A percentile compares a stretch with the other conserved stretches of the same genome.
Evolutionary conservation across 768 basidiomycete genomes (phyloP).

Genomic region (Amanita exitialis): DNA sequence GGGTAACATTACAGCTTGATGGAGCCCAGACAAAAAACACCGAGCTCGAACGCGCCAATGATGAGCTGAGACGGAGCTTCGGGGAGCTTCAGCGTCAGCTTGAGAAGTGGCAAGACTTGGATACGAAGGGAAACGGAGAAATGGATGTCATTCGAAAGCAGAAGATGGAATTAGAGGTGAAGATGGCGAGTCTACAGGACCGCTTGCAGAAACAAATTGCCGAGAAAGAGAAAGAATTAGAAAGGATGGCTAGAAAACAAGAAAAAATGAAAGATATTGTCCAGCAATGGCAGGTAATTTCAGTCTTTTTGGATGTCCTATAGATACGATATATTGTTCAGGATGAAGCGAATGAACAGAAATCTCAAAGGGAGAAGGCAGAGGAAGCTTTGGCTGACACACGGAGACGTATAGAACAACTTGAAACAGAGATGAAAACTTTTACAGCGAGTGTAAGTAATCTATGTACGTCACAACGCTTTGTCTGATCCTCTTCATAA

Average conservation of each 20-base stretch:
- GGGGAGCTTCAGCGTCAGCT: conserved; percentile 52
- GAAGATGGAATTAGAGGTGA: conserved; percentile 45
- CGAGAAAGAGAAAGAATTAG: conserved; percentile 22
- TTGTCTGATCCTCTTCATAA: neutral
- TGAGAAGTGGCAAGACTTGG: conserved; percentile 58
- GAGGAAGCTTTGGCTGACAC: conserved; percentile 25
- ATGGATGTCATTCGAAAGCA: conserved; percentile 44
- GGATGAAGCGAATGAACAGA: conserved; percentile 27
- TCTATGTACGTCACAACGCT: neutral
- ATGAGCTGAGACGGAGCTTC: conserved; percentile 47
- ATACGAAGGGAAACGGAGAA: conserved; percentile 53
- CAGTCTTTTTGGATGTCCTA: neutral
- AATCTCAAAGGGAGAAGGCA: conserved; percentile 24
- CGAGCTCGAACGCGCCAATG: conserved; percentile 46
- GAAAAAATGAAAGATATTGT: conserved; percentile 31
- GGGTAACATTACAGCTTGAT: conserved; percentile 48
- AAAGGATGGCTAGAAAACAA: conserved; percentile 32
- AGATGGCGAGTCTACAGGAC: conserved; percentile 36
- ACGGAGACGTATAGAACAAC: conserved; percentile 32
- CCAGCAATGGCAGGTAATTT: conserved; percentile 36
- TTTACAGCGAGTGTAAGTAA: neutral
- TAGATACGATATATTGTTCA: conserved; percentile 13
- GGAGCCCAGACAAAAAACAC: conserved; percentile 38
- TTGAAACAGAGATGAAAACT: conserved; percentile 31
- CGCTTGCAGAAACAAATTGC: conserved; percentile 25